Evolutionary conservation across 1,284 basidiomycete genomes (phyloP).

Genomic region (Coniferiporia sulphurascens): DNA sequence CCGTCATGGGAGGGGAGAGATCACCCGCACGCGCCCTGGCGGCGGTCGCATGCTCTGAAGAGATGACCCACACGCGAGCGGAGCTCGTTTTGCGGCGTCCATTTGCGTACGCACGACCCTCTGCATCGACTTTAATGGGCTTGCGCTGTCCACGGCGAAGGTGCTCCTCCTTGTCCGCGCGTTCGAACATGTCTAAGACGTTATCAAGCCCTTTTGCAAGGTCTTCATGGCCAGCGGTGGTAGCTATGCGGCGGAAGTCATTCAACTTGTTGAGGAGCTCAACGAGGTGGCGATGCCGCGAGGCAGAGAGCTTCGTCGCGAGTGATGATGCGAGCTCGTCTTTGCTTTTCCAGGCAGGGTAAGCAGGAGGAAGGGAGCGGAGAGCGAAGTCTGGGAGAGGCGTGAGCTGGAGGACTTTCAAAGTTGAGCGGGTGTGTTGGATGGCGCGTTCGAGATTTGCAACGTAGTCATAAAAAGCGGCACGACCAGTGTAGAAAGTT

Average conservation of each 20-base stretch:
- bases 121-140: slow-evolving; percentile 58
- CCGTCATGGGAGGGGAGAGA: slow-evolving; percentile 11
- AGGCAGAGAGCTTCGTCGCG: slow-evolving; percentile 58
- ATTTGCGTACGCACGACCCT: slow-evolving; percentile 76
- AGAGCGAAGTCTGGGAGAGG: slow-evolving; percentile 73
- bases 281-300: slow-evolving; percentile 68
- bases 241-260: slow-evolving; percentile 65
- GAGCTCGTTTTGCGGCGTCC: slow-evolving; percentile 84
- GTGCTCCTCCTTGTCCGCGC: slow-evolving; percentile 49
- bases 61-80: slow-evolving; percentile 92
- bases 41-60: slow-evolving; percentile 40
- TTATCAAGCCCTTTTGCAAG: slow-evolving; percentile 50
- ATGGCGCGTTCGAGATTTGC: slow-evolving; percentile 65
- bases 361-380: slow-evolving; percentile 52
- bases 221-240: slow-evolving; percentile 55
- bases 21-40: slow-evolving; percentile 15
- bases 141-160: slow-evolving; percentile 52
- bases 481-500: slow-evolving; percentile 85
- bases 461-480: slow-evolving; percentile 74
- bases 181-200: slow-evolving; percentile 63
- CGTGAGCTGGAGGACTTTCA: slow-evolving; percentile 66
- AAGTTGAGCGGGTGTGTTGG: slow-evolving; percentile 48
- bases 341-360: slow-evolving; percentile 65
- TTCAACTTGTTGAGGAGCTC: slow-evolving; percentile 69
- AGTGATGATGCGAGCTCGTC: slow-evolving; percentile 56